phyloP scores from a whole-genome alignment of 768 basidiomycete genomes.

The Termitomyces eurrhizus region DNA sequence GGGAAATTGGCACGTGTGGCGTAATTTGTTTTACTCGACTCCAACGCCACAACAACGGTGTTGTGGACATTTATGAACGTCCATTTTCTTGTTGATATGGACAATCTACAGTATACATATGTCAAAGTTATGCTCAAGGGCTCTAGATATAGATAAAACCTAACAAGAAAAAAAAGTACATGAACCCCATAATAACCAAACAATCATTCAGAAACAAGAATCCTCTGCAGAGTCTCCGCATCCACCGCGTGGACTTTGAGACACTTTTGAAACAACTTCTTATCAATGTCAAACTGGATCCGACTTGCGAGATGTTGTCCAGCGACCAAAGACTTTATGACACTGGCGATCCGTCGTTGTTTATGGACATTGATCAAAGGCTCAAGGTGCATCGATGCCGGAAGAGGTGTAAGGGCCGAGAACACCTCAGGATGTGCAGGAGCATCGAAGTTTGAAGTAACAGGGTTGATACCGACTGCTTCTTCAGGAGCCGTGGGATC shows the following conservation, averaged over 20 bases:
- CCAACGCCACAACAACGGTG: not conserved
- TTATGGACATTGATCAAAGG: conserved; percentile 89
- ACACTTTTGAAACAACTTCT: conserved; percentile 74
- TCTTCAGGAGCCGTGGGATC: conserved; percentile 79
- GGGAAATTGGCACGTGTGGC: not conserved
- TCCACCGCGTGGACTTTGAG: conserved; percentile 67
- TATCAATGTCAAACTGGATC: conserved; percentile 66
- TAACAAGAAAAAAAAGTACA: conserved; percentile 14
- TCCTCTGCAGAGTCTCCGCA: conserved; percentile 48
- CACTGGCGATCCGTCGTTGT: conserved; percentile 75
- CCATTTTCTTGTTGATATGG: not conserved
- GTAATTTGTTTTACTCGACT: not conserved
- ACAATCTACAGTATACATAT: conserved; percentile 11
- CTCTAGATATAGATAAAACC: conserved; percentile 18
- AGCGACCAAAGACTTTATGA: conserved; percentile 76
- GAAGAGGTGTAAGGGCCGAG: conserved; percentile 64
- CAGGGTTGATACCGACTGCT: conserved; percentile 59
- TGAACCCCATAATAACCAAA: conserved; percentile 9
- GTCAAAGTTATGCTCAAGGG: conserved; percentile 7
- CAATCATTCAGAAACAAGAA: conserved; percentile 23
- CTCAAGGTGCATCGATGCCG: conserved; percentile 74
- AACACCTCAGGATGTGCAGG: conserved; percentile 81
- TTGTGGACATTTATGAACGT: not conserved
- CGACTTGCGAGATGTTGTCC: conserved; percentile 80
- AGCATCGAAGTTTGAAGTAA: conserved; percentile 59